Evolutionary conservation across 495 filamentous ascomycete species (phyloP).

Genomic region (Hapsidospora chrysogenum): DNA sequence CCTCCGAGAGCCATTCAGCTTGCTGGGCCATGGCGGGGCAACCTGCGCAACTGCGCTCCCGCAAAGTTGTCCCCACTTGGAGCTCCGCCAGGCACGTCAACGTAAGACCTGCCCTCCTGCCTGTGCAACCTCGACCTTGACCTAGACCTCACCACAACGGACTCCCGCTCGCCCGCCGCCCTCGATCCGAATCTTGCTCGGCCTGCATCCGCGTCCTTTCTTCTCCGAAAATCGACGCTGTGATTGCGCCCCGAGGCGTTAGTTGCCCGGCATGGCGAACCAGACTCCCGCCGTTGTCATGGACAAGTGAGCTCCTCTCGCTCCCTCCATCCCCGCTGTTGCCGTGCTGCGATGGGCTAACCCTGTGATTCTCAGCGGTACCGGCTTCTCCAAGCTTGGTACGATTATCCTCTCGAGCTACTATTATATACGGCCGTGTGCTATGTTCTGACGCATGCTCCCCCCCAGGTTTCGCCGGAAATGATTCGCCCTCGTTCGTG

Average conservation of each 20-base stretch:
- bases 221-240: no score
- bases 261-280: constrained; percentile 57
- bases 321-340: neutral
- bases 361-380: constrained; percentile 48
- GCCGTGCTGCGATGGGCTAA: neutral
- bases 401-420: constrained; percentile 10
- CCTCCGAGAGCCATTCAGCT: no score
- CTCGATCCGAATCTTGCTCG: neutral
- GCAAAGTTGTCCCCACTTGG: no score
- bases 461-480: constrained; percentile 81
- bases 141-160: neutral
- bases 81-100: neutral
- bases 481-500: constrained; percentile 97
- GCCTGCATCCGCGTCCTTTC: neutral
- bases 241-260: neutral
- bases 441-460: constrained; percentile 4
- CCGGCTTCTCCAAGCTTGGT: constrained; percentile 98
- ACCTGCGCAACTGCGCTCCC: constrained; percentile 1
- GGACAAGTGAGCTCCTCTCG: constrained; percentile 75
- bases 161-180: neutral
- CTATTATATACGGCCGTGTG: neutral
- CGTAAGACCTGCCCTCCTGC: neutral
- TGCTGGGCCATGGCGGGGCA: no score
- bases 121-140: neutral
- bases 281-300: constrained; percentile 99